Evolutionary conservation across 2,329 filamentous ascomycete species (phyloP).

Genomic region (Dothideomycetes sp.): DNA sequence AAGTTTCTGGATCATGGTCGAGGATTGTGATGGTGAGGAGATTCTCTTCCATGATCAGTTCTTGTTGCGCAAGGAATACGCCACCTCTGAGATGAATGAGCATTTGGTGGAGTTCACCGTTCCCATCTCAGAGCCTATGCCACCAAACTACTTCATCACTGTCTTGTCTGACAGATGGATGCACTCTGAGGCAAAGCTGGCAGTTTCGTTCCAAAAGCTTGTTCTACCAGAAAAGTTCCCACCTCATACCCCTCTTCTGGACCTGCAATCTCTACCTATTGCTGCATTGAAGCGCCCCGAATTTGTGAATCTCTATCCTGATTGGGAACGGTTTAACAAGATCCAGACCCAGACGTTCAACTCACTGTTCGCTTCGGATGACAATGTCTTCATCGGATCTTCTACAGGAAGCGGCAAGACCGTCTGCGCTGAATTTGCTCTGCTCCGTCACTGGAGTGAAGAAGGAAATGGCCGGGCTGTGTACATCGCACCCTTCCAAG

Average conservation of each 20-base stretch:
- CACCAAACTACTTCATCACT: slow-evolving; percentile 96
- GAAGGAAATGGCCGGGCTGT: slow-evolving; percentile 67
- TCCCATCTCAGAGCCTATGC: slow-evolving; percentile 93
- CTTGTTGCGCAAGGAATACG: slow-evolving; percentile 81
- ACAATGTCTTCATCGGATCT: slow-evolving; percentile 90
- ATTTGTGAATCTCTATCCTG: slow-evolving; percentile 69
- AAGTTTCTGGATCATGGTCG: slow-evolving; percentile 93
- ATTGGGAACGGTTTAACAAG: slow-evolving; percentile 88
- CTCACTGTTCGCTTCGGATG: slow-evolving; percentile 78
- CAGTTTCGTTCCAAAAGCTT: slow-evolving; percentile 90
- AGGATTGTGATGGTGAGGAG: slow-evolving; percentile 95
- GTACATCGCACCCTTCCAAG: slow-evolving; percentile 91
- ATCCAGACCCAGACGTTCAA: slow-evolving; percentile 97
- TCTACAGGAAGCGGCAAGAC: slow-evolving; percentile 95
- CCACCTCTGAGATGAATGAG: slow-evolving; percentile 75
- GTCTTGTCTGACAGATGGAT: slow-evolving; percentile 96
- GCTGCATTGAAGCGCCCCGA: slow-evolving; percentile 80
- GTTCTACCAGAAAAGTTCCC: slow-evolving; percentile 93
- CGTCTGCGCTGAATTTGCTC: slow-evolving; percentile 86
- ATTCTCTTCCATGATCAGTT: slow-evolving; percentile 94
- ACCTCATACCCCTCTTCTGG: slow-evolving; percentile 81
- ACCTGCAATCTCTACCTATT: slow-evolving; percentile 84
- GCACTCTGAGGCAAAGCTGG: slow-evolving; percentile 88
- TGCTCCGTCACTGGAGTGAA: slow-evolving; percentile 79
- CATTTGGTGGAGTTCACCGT: slow-evolving; percentile 95